Conservation (phyloP, 768 basidiomycete genomes). For the Megacollybia marginata region DNA sequence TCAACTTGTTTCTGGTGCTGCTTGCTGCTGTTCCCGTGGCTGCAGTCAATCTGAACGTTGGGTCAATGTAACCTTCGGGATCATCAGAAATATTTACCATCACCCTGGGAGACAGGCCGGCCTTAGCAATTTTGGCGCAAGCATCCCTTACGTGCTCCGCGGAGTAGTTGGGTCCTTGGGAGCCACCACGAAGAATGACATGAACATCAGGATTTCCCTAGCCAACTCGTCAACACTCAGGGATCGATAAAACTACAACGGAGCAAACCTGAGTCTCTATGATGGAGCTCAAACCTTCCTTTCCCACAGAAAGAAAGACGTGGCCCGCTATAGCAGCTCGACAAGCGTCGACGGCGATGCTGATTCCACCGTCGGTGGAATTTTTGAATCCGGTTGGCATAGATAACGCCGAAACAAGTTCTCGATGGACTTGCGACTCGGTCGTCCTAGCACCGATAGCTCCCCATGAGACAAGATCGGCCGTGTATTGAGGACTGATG, state of each 20-base stretch:
- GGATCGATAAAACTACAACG: conserved; percentile 7
- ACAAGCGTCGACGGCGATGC: conserved; percentile 93
- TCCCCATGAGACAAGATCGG: conserved; percentile 90
- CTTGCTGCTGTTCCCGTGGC: conserved; percentile 92
- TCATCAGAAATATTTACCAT: conserved; percentile 53
- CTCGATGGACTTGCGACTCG: conserved; percentile 89
- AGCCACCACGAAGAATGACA: conserved; percentile 88
- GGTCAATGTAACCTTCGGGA: background rate
- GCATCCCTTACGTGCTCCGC: conserved; percentile 75
- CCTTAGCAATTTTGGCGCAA: conserved; percentile 69
- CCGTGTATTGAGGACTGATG: conserved; percentile 80
- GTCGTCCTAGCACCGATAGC: conserved; percentile 94
- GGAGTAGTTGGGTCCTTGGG: conserved; percentile 83
- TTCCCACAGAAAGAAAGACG: conserved; percentile 95
- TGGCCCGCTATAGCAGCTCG: conserved; percentile 86
- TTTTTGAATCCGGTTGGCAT: conserved; percentile 99
- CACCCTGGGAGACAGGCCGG: conserved; percentile 68
- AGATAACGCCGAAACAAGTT: conserved; percentile 79
- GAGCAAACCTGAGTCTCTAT: conserved; percentile 77
- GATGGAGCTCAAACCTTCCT: conserved; percentile 91
- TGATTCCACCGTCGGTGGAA: conserved; percentile 88
- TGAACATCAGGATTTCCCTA: conserved; percentile 91
- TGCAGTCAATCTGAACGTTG: conserved; percentile 77
- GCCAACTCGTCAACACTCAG: background rate
- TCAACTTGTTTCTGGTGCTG: conserved; percentile 83